Evolutionary conservation across 176 grass and related monocot genomes (phyloP).

Genomic region (Eremochloa ophiuroides): DNA sequence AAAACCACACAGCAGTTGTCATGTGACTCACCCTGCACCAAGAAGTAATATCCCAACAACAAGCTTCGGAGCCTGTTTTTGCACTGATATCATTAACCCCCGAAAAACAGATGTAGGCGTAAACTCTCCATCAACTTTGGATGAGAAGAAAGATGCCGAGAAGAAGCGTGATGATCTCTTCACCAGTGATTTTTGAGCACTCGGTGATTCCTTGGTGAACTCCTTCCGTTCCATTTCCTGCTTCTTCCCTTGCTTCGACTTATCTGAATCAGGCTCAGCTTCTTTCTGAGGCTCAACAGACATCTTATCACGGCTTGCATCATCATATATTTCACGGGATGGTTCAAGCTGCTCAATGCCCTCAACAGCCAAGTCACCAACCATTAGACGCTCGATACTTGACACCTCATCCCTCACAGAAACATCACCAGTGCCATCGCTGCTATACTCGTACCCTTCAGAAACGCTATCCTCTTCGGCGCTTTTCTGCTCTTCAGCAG

Average conservation of each 20-base stretch:
- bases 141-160: conserved; percentile 96
- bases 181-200: conserved; percentile 59
- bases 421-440: conserved; percentile 18
- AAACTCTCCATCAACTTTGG: conserved; percentile 75
- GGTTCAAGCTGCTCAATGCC: conserved; percentile 58
- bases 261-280: conserved; percentile 64
- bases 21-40: conserved; percentile 76
- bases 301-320: conserved; percentile 46
- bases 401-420: conserved; percentile 64
- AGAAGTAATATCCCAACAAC: conserved; percentile 68
- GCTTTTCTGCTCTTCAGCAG: conserved; percentile 50
- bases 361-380: conserved; percentile 51
- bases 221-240: conserved; percentile 70
- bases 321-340: conserved; percentile 48
- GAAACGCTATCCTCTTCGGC: conserved; percentile 22
- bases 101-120: conserved; percentile 64
- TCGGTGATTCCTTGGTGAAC: conserved; percentile 34
- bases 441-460: conserved; percentile 24
- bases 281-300: conserved; percentile 65
- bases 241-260: conserved; percentile 80
- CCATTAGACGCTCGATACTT: conserved; percentile 42
- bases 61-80: conserved; percentile 62
- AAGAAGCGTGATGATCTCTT: conserved; percentile 95
- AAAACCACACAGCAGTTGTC: background rate
- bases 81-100: conserved; percentile 53